A percentile compares a stretch with the other conserved stretches of the same genome.
Evolutionary conservation across 2,329 filamentous ascomycete species (phyloP).

Genomic region (Exutisphaerella laricina): DNA sequence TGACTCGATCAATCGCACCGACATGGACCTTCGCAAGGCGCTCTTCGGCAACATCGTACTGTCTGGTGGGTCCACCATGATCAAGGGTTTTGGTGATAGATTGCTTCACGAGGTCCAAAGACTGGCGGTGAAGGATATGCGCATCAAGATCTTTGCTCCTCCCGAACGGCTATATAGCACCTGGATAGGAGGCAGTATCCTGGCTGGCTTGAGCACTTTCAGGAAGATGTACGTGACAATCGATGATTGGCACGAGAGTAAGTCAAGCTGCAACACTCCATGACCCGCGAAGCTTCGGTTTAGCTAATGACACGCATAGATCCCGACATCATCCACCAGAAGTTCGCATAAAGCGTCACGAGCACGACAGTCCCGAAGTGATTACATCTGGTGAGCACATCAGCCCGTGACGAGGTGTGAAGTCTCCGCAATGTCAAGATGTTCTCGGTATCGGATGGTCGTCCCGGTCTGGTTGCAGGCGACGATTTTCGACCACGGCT

Average conservation of each 20-base stretch:
- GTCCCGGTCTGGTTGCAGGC: background rate
- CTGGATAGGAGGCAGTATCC: conserved; percentile 97
- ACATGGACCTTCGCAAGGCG: conserved; percentile 89
- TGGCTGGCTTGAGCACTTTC: conserved; percentile 95
- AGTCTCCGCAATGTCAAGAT: background rate
- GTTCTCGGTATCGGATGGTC: background rate
- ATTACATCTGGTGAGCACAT: conserved; percentile 4
- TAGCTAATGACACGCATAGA: conserved; percentile 40
- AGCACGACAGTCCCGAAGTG: conserved; percentile 12
- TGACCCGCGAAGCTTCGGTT: conserved; percentile 8
- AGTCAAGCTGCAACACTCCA: conserved; percentile 19
- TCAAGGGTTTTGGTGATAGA: conserved; percentile 92
- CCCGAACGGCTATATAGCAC: conserved; percentile 98
- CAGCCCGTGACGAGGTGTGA: background rate
- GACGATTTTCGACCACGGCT: background rate
- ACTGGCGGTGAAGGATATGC: conserved; percentile 96
- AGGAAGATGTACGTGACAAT: conserved; percentile 99
- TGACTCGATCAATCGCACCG: conserved; percentile 88
- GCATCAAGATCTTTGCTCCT: conserved; percentile 98
- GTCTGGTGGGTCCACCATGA: conserved; percentile 91
- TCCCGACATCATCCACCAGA: conserved; percentile 96
- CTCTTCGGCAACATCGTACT: conserved; percentile 96
- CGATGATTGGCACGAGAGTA: conserved; percentile 95
- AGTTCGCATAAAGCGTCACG: conserved; percentile 58
- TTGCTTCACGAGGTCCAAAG: conserved; percentile 87